Evolutionary conservation across 371 early-diverging fungal genomes (phyloP), one percentile per base, ranked within the genome.

Genomic region (Mucor mucedo): DNA sequence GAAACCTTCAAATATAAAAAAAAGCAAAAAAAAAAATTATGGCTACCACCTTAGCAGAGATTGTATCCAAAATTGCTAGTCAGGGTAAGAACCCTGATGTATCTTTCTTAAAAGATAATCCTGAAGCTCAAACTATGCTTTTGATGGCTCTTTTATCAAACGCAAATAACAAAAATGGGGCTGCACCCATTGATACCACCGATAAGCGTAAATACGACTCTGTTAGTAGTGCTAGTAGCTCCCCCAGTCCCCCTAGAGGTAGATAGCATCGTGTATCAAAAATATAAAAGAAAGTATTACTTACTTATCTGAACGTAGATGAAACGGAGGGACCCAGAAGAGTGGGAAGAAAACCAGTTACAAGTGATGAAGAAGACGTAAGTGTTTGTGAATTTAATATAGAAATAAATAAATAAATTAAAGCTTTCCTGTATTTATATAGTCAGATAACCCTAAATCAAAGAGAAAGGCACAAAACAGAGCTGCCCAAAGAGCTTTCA

Each of bases 401-500:
- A 6, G 4, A 40, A 40, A 21, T 8, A 21, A 21, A 16, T 1
- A 47, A 21, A 47, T 5, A 21, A 47, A 47, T 7, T 47, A 21
- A 21, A 16, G 16, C 4, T 21, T 6, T 5, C 4, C 1, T 21
- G 21, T 21, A 21, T 21, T 21, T 21, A 21, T 13, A 39, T 59
- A 71, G 72, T 60, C 66, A 14, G 70, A 70, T 50, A 70, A 77
- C 52, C 72, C 77, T 0, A 73, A 78, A 63, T 60, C 52, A 21
- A 87, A 87, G 63, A 80, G 88, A 58, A 86, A 88, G 52, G 89
- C 89, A 5, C 91, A 90, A 63, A 90, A 90, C 64, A 76, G 91
- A 40, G 89, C 89, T 10, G 91, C 91, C 0, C 91, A 90, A 71
- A 81, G 91, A 16, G 91, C 91, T 8, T 90, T 90, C 68, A 80